phyloP scores from a whole-genome alignment of 2,329 filamentous ascomycete genomes.

The Tricladium varicosporioides region DNA sequence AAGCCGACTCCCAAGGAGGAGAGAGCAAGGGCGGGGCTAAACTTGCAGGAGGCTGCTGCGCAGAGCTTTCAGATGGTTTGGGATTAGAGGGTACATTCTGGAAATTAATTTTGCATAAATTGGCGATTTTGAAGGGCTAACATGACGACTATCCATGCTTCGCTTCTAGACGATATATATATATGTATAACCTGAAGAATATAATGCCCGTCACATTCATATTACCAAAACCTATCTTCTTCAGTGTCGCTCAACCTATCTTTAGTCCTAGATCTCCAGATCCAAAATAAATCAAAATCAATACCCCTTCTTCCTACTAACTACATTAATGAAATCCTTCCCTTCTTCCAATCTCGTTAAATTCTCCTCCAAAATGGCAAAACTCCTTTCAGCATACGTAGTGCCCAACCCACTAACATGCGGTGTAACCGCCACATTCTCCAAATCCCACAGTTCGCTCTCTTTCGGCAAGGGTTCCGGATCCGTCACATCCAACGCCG shows the following conservation, averaged over 20 bases:
- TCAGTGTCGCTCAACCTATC: no score
- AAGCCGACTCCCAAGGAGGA: slow-evolving; percentile 7
- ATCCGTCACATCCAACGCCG: slow-evolving; percentile 66
- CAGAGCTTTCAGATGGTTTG: slow-evolving; percentile 17
- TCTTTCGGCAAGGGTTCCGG: slow-evolving; percentile 62
- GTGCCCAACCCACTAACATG: slow-evolving; percentile 57
- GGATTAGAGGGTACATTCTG: neutral
- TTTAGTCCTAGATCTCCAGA: no score
- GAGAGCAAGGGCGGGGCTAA: slow-evolving; percentile 9
- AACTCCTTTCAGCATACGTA: slow-evolving; percentile 54
- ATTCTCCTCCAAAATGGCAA: slow-evolving; percentile 59
- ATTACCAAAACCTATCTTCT: no score
- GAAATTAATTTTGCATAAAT: no score
- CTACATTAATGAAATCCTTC: slow-evolving; percentile 57
- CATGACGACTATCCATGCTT: no score
- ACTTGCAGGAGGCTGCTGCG: slow-evolving; percentile 16
- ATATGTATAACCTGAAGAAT: no score
- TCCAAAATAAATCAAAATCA: slow-evolving; percentile 30
- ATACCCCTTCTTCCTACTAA: slow-evolving; percentile 60
- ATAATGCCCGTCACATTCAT: no score
- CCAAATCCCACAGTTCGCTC: slow-evolving; percentile 59
- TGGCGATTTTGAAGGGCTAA: no score
- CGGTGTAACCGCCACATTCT: slow-evolving; percentile 62
- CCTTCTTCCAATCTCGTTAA: slow-evolving; percentile 51
- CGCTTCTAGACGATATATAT: no score